A percentile compares a stretch with the other conserved stretches of the same genome.
phyloP scores from a whole-genome alignment of 2,329 filamentous ascomycete species.

The Diaporthe citriasiana region DNA sequence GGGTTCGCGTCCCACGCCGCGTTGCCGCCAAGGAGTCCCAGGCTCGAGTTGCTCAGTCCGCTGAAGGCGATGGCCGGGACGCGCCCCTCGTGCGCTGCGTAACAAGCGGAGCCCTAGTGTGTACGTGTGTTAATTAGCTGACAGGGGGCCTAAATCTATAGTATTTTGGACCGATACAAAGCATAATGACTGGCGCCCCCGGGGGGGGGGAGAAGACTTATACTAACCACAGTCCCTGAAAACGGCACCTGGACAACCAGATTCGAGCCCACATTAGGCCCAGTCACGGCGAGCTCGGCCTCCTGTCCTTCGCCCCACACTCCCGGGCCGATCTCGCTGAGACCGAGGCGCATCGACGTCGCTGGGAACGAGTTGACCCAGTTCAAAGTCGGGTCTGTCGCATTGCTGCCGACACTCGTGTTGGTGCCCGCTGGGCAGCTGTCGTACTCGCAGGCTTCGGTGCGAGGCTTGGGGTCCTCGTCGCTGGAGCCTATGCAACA shows the following conservation, averaged over 20 bases:
- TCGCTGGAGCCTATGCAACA: conserved; percentile 64
- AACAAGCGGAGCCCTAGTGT: conserved; percentile 74
- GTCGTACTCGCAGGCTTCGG: conserved; percentile 69
- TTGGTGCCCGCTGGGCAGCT: conserved; percentile 71
- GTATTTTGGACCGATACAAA: too few species aligned
- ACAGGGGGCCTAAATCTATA: background rate
- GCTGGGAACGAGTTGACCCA: conserved; percentile 81
- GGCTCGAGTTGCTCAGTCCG: conserved; percentile 47
- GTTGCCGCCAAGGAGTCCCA: conserved; percentile 64
- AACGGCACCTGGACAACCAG: conserved; percentile 68
- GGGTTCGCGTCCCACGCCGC: conserved; percentile 69
- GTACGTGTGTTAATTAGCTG: background rate
- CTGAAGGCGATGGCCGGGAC: conserved; percentile 77
- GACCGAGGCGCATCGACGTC: conserved; percentile 74
- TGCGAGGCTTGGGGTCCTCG: conserved; percentile 61
- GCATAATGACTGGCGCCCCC: too few species aligned
- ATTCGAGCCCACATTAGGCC: conserved; percentile 73
- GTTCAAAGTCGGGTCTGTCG: conserved; percentile 70
- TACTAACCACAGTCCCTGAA: conserved; percentile 60
- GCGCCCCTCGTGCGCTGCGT: conserved; percentile 66
- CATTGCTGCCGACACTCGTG: conserved; percentile 67
- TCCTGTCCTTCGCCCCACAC: conserved; percentile 63
- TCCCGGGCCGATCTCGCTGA: conserved; percentile 67
- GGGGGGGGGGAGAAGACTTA: background rate
- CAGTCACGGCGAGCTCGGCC: conserved; percentile 74